Evolutionary conservation across 2,329 filamentous ascomycete genomes (phyloP).

Genomic region (Bipolaris victoriae): DNA sequence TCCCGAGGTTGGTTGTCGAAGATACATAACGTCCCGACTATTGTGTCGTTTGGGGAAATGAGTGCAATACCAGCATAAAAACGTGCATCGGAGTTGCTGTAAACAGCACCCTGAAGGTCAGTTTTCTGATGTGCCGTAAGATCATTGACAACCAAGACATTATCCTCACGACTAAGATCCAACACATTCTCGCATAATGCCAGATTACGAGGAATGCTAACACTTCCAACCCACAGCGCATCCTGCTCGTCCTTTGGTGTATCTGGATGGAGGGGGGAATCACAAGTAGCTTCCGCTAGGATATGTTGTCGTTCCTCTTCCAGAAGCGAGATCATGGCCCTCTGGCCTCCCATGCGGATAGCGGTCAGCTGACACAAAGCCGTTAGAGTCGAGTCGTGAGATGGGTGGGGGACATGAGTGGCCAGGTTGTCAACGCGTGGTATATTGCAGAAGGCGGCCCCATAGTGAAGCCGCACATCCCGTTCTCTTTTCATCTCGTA

Average conservation of each 20-base stretch:
- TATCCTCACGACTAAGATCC: slow-evolving; percentile 1
- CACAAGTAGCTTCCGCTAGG: slow-evolving; percentile 48
- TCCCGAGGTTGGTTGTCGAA: slow-evolving; percentile 30
- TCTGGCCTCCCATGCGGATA: slow-evolving; percentile 39
- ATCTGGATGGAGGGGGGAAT: slow-evolving; percentile 29
- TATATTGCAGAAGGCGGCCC: slow-evolving; percentile 33
- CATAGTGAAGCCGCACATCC: slow-evolving; percentile 36
- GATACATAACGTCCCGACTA: slow-evolving; percentile 35
- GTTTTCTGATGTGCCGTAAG: neutral
- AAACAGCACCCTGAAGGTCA: neutral
- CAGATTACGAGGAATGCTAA: slow-evolving; percentile 36
- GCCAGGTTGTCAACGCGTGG: slow-evolving; percentile 23
- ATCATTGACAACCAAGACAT: slow-evolving; percentile 22
- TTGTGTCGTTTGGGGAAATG: slow-evolving; percentile 27
- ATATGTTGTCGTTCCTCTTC: slow-evolving; percentile 45
- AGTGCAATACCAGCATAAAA: slow-evolving; percentile 43
- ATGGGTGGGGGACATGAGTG: slow-evolving; percentile 26
- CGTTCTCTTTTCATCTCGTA: slow-evolving; percentile 34
- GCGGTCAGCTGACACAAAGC: slow-evolving; percentile 47
- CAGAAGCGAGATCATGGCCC: slow-evolving; percentile 47
- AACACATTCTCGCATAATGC: slow-evolving; percentile 35
- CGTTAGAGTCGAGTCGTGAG: slow-evolving; percentile 39
- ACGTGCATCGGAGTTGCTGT: slow-evolving; percentile 8
- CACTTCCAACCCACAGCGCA: slow-evolving; percentile 38
- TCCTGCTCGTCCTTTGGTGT: slow-evolving; percentile 12